Evolutionary conservation across 202 grass and related monocot species (phyloP).

Genomic region (Panicum hallii): DNA sequence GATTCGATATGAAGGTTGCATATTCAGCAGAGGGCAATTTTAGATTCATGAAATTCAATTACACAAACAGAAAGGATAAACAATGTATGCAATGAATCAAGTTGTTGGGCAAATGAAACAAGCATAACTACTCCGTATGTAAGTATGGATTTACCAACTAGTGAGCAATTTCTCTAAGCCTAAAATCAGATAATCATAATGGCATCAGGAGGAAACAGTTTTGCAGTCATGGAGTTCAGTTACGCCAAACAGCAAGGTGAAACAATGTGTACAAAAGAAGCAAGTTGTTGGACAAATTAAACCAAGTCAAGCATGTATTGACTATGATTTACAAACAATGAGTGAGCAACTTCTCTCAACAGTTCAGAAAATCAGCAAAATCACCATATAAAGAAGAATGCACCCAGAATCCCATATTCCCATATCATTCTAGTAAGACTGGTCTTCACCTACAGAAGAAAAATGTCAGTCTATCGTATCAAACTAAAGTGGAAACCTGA

Average conservation of each 20-base stretch:
- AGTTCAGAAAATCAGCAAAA: conserved; percentile 14
- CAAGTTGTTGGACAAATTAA: background rate
- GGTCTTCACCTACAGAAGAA: background rate
- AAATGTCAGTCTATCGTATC: background rate
- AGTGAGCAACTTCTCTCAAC: background rate
- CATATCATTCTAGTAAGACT: background rate
- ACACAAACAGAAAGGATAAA: background rate
- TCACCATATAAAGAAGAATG: background rate
- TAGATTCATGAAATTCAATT: background rate
- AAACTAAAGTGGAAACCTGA: background rate
- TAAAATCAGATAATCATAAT: background rate
- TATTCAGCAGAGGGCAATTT: background rate
- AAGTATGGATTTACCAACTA: background rate
- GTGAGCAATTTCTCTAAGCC: background rate
- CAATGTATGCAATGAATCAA: background rate
- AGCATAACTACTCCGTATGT: background rate
- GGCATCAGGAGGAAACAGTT: background rate
- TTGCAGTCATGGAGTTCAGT: background rate
- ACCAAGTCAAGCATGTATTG: background rate
- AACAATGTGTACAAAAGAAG: background rate
- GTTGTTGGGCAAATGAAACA: background rate
- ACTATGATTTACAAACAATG: background rate
- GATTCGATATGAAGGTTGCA: background rate
- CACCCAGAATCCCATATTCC: background rate
- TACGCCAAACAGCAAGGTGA: no score